phyloP scores from a whole-genome alignment of 805 yeast genomes.

The Lipomyces chichibuensis region DNA sequence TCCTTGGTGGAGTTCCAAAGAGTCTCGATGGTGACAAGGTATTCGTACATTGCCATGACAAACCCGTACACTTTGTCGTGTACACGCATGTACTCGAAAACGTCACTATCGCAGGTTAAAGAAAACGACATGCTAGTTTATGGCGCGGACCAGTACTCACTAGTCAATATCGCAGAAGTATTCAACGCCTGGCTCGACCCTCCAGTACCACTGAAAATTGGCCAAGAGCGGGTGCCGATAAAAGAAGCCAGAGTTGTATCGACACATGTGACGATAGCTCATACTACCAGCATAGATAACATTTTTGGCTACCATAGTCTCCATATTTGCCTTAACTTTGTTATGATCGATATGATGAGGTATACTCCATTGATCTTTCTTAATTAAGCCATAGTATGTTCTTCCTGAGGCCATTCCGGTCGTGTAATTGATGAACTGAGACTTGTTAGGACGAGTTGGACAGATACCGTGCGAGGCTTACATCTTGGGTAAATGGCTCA shows the following conservation, averaged over 20 bases:
- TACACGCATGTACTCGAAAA: conserved; percentile 77
- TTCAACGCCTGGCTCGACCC: conserved; percentile 92
- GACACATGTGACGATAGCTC: conserved; percentile 90
- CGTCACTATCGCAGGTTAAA: conserved; percentile 54
- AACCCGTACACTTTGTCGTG: conserved; percentile 83
- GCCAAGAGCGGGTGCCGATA: conserved; percentile 72
- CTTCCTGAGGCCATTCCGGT: conserved; percentile 63
- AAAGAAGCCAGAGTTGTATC: conserved; percentile 90
- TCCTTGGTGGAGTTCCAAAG: conserved; percentile 76
- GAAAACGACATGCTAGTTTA: not conserved
- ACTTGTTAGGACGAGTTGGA: not conserved
- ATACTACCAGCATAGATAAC: conserved; percentile 67
- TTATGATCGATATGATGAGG: conserved; percentile 72
- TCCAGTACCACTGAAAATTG: conserved; percentile 86
- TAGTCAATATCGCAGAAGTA: conserved; percentile 70
- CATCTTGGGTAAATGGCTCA: conserved; percentile 66
- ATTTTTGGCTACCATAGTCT: conserved; percentile 49
- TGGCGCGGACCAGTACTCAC: conserved; percentile 16
- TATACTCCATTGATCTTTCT: conserved; percentile 76
- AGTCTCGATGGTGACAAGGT: conserved; percentile 81
- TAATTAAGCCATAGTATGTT: conserved; percentile 71
- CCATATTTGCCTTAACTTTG: conserved; percentile 53
- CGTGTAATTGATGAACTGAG: conserved; percentile 57
- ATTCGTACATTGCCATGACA: conserved; percentile 81
- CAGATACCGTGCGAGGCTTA: not conserved